These are phyloP conservation scores for Eragrostis tef DNA, from an alignment of 202 grass and related monocot species.

Conservation along the genomic window DNA sequence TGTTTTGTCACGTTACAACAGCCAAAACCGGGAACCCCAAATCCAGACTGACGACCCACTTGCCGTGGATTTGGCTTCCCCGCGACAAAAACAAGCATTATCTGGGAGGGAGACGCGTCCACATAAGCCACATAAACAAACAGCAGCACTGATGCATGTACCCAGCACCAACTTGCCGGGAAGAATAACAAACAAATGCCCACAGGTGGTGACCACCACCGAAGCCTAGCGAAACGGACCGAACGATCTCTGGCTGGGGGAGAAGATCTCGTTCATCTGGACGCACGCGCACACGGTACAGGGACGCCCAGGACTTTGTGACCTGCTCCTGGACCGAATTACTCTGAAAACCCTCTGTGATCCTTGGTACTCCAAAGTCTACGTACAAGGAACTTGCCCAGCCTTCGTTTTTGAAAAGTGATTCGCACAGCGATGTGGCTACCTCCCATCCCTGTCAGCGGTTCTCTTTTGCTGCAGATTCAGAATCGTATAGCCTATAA, in stretches of 20 bases:
- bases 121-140: background rate
- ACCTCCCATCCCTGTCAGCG: background rate
- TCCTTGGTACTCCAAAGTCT: conserved; percentile 8
- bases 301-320: background rate
- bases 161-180: conserved; percentile 5
- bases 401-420: background rate
- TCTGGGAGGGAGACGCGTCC: background rate
- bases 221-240: background rate
- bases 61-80: conserved; percentile 4
- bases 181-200: background rate
- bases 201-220: conserved; percentile 33
- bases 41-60: background rate
- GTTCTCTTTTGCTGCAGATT: background rate
- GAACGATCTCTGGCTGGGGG: background rate
- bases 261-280: conserved; percentile 20
- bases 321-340: conserved; percentile 37
- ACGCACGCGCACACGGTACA: background rate
- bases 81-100: conserved; percentile 32
- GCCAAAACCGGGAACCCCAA: conserved; percentile 27
- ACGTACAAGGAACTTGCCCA: conserved; percentile 20
- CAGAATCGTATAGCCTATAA: conserved; percentile 46
- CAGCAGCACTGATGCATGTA: conserved; percentile 4
- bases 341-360: background rate
- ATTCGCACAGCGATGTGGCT: background rate
- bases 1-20: conserved; percentile 17